Percentiles rank a stretch among this genome's conserved stretches.
phyloP scores from a whole-genome alignment of 202 grass and related monocot genomes.

The Brachypodium distachyon region DNA sequence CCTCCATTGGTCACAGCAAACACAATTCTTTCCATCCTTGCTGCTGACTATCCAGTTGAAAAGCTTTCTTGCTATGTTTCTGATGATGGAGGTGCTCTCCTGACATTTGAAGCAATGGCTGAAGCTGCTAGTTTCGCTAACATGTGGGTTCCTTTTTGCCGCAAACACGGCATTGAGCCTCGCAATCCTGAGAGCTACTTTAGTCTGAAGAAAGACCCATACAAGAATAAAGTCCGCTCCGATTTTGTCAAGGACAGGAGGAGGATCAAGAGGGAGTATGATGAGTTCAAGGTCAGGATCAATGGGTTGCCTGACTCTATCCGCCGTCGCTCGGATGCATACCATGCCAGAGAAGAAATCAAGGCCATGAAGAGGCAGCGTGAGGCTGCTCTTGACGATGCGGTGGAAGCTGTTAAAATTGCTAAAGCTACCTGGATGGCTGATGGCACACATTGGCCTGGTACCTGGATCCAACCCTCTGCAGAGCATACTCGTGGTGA shows the following conservation, averaged over 20 bases:
- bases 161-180: constrained; percentile 81
- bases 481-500: constrained; percentile 75
- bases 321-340: constrained; percentile 79
- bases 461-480: constrained; percentile 75
- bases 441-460: constrained; percentile 93
- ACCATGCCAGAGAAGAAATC: constrained; percentile 98
- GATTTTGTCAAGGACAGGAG: constrained; percentile 98
- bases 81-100: constrained; percentile 84
- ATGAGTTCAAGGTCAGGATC: constrained; percentile 88
- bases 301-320: constrained; percentile 77
- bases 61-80: constrained; percentile 96
- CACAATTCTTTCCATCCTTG: constrained; percentile 93
- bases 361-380: constrained; percentile 88
- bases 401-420: constrained; percentile 68
- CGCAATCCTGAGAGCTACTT: constrained; percentile 96
- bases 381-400: constrained; percentile 54
- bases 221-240: constrained; percentile 83
- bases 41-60: constrained; percentile 90
- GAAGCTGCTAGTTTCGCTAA: constrained; percentile 96
- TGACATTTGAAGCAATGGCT: constrained; percentile 98
- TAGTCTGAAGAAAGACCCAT: constrained; percentile 88
- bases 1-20: constrained; percentile 88
- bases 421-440: constrained; percentile 98
- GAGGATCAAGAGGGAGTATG: constrained; percentile 90
- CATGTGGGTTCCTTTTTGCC: constrained; percentile 88